phyloP scores from a whole-genome alignment of 192 early-diverging fungal genomes.

The Umbelopsis sp. region DNA sequence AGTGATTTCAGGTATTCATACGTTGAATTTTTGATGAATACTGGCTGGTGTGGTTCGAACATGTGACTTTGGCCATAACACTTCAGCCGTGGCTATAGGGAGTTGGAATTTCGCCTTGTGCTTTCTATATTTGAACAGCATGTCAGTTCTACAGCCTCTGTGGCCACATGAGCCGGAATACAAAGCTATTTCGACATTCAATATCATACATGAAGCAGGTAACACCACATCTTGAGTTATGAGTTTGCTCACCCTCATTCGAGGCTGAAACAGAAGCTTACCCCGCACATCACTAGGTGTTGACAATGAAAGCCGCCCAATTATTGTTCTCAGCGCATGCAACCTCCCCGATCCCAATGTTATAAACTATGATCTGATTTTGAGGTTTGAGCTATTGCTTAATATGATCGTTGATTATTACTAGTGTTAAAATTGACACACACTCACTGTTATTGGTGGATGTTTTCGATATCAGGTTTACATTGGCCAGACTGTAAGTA shows the following conservation, averaged over 20 bases:
- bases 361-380: slow-evolving; percentile 82
- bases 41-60: too few relatives aligned
- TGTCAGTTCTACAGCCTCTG: slow-evolving; percentile 26
- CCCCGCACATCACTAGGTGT: slow-evolving; percentile 54
- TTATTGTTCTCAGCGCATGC: slow-evolving; percentile 83
- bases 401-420: background rate
- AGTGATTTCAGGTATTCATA: too few relatives aligned
- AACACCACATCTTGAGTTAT: background rate
- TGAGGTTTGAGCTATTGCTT: slow-evolving; percentile 53
- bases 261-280: background rate
- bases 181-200: slow-evolving; percentile 35
- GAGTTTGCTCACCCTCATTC: background rate
- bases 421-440: background rate
- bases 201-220: slow-evolving; percentile 44
- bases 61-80: too few relatives aligned
- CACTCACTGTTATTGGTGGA: background rate
- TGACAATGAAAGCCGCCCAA: slow-evolving; percentile 81
- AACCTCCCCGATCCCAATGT: slow-evolving; percentile 83
- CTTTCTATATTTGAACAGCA: background rate
- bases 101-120: too few relatives aligned
- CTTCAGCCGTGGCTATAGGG: too few relatives aligned
- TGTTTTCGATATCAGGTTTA: slow-evolving; percentile 17
- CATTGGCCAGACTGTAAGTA: slow-evolving; percentile 38
- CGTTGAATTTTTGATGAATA: too few relatives aligned
- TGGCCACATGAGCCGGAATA: slow-evolving; percentile 50